Evolutionary conservation across 176 grass and related monocot genomes (phyloP), one percentile per base, ranked within the genome.

Genomic region (Phoenix roebelenii): DNA sequence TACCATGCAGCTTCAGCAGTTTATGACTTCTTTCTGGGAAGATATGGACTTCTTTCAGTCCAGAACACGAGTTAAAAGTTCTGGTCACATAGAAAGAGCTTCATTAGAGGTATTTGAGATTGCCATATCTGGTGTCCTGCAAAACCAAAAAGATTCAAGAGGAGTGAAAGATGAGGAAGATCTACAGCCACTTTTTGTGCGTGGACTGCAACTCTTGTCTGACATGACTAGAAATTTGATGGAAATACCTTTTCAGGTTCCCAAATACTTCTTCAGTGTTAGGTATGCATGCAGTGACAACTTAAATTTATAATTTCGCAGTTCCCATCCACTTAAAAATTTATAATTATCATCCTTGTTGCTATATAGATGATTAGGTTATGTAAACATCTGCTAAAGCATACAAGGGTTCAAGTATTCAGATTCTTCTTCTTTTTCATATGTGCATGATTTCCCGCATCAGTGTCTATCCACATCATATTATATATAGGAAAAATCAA

Each of bases 251-350:
- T 90, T 90, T 7, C 63, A 79, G 49, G 57, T 91, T 74, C 87
- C 92, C 70, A 88, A 75, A 35, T 73, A 90, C 73, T 97, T 85
- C 63, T 97, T 97, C 62, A 75, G 64, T 75, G 68, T 85, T 71
- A 88, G 87, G 92, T 90, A 74, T 25, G 54, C 22, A 23, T 58
- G 3, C 22, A 44, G 35, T 44, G 35, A 2, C 1, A 10, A 35
- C 32, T 35, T 3, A 2, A 44, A 44, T 12, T 14, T 44, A 10
- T 44, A 14, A 44, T 44, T 9, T 44, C 9, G 1, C 35, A 14
- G 2, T 44, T 7, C 35, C 35, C 35, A 44, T 44, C 35, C 35
- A 44, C 9, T 14, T 14, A 14, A 14, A 44, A 44, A 44, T 44
- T 44, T 44, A 44, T 9, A 44, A 44, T 44, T 9, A 44, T 44